phyloP scores from a whole-genome alignment of 352 stramenopile species.

The Phytophthora nicotianae region DNA sequence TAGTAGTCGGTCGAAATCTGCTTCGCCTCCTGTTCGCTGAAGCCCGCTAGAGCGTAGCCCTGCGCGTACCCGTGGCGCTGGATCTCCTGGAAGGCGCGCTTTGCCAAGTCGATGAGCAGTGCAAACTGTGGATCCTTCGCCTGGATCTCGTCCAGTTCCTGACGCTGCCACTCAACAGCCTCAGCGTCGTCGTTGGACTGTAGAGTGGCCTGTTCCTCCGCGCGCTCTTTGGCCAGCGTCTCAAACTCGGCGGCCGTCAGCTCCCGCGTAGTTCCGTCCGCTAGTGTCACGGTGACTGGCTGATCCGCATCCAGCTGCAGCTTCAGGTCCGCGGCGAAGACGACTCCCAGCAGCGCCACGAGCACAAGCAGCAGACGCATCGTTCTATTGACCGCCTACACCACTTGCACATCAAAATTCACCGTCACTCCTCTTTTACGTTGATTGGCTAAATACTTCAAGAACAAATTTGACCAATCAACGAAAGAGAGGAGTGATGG shows the following conservation, averaged over 20 bases:
- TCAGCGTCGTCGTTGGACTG: constrained; percentile 29
- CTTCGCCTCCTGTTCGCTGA: constrained; percentile 49
- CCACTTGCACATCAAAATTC: constrained; percentile 16
- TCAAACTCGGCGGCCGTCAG: constrained; percentile 56
- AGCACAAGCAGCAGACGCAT: constrained; percentile 16
- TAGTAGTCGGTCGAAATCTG: constrained; percentile 27
- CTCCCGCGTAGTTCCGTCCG: constrained; percentile 50
- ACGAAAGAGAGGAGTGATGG: neutral
- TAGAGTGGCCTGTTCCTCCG: constrained; percentile 37
- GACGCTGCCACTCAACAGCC: constrained; percentile 28
- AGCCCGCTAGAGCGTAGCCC: constrained; percentile 56
- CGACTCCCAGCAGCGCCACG: constrained; percentile 11
- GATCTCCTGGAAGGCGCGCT: constrained; percentile 55
- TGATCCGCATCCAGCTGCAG: constrained; percentile 31
- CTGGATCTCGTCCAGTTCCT: constrained; percentile 43
- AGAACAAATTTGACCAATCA: neutral
- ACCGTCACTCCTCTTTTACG: constrained; percentile 15
- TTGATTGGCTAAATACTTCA: constrained; percentile 23
- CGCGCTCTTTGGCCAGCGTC: constrained; percentile 35
- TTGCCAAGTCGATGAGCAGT: constrained; percentile 49
- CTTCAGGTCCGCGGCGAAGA: constrained; percentile 13
- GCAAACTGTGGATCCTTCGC: constrained; percentile 54
- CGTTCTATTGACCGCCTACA: constrained; percentile 8
- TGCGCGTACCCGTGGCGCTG: constrained; percentile 65
- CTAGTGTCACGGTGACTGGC: constrained; percentile 42